Evolutionary conservation across 1,139 yeast genomes (phyloP).

Genomic region (Protomyces arabidopsidicola): DNA sequence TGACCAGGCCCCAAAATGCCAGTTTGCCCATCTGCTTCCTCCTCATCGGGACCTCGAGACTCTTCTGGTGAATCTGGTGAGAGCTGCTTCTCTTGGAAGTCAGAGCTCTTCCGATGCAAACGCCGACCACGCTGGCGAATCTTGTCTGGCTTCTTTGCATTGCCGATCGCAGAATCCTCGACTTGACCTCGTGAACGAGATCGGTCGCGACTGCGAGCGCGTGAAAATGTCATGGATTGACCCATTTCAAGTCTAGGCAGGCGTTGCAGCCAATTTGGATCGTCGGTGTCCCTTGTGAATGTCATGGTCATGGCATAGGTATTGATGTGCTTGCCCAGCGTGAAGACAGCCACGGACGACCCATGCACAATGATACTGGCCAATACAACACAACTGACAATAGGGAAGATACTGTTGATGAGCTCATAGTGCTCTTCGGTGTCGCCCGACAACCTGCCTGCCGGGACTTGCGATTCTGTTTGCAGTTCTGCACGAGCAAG

Average conservation of each 20-base stretch:
- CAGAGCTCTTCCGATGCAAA: conserved; percentile 2
- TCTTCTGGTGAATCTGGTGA: neutral
- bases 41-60: neutral
- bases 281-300: conserved; percentile 62
- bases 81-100: neutral
- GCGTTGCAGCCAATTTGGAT: conserved; percentile 78
- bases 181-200: conserved; percentile 2
- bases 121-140: conserved; percentile 1
- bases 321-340: conserved; percentile 82
- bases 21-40: neutral
- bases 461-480: conserved; percentile 39
- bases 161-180: conserved; percentile 23
- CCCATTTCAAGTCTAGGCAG: conserved; percentile 73
- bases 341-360: conserved; percentile 89
- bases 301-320: conserved; percentile 92
- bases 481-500: conserved; percentile 78
- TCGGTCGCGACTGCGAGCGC: conserved; percentile 49
- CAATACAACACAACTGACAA: conserved; percentile 75
- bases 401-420: conserved; percentile 81
- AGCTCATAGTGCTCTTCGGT: conserved; percentile 62
- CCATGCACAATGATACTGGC: conserved; percentile 93
- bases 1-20: conserved; percentile 28
- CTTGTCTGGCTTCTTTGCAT: neutral
- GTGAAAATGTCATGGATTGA: conserved; percentile 71
- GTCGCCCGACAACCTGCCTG: conserved; percentile 37